These are phyloP conservation scores for Cryomyces minteri DNA, from an alignment of 495 filamentous ascomycete species.

Conservation along the genomic window DNA sequence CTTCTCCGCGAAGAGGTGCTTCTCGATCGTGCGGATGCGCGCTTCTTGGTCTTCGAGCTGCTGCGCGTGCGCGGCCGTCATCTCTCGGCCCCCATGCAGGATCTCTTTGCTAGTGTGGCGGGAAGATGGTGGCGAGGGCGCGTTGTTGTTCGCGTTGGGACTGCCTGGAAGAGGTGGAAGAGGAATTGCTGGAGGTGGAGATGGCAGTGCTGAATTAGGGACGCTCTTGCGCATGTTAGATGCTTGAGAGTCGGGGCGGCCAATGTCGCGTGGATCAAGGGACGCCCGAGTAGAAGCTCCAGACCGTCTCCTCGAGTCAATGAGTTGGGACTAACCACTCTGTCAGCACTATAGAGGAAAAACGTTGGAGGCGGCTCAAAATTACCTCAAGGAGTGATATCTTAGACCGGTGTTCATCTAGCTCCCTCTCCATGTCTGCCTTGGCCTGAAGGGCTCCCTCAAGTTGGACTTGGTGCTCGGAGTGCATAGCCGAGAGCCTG, in stretches of 20 bases:
- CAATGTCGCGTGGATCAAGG: constrained; percentile 21
- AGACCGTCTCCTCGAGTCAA: constrained; percentile 21
- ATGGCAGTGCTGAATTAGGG: constrained; percentile 69
- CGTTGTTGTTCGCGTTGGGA: constrained; percentile 13
- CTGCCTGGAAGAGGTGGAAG: constrained; percentile 65
- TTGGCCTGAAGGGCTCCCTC: constrained; percentile 36
- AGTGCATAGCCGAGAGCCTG: constrained; percentile 50
- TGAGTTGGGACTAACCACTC: not conserved
- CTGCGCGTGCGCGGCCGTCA: constrained; percentile 31
- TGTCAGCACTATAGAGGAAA: not conserved
- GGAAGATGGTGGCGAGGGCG: constrained; percentile 26
- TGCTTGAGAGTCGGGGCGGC: constrained; percentile 61
- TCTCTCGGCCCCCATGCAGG: not conserved
- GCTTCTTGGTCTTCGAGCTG: constrained; percentile 86
- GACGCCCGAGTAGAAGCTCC: constrained; percentile 17
- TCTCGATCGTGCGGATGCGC: constrained; percentile 89
- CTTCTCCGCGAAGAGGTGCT: constrained; percentile 89
- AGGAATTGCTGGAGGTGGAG: constrained; percentile 80
- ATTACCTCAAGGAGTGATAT: constrained; percentile 47
- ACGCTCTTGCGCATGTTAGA: constrained; percentile 72
- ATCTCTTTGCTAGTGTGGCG: constrained; percentile 74
- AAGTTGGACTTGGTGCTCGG: constrained; percentile 43
- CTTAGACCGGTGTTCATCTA: constrained; percentile 44
- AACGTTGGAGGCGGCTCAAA: constrained; percentile 5
- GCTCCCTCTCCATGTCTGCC: constrained; percentile 29